phyloP scores from a whole-genome alignment of 208 protist genomes.

The Crithidia mellificae region DNA sequence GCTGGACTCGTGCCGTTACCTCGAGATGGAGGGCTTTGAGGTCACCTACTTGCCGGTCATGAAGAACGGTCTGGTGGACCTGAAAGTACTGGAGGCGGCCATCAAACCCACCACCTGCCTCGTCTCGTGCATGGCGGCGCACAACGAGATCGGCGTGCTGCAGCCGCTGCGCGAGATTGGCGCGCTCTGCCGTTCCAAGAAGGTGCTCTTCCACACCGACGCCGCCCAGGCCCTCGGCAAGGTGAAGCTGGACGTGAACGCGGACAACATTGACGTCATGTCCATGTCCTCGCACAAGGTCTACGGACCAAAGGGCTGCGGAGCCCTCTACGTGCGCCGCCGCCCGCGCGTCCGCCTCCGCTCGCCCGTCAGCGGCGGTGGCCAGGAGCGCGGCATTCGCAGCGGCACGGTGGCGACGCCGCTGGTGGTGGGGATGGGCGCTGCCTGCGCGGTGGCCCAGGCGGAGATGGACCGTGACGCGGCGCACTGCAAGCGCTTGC shows the following conservation, averaged over 20 bases:
- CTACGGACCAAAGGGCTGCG: slow-evolving; percentile 97
- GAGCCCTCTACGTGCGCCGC: slow-evolving; percentile 87
- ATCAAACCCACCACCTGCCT: slow-evolving; percentile 95
- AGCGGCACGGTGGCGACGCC: slow-evolving; percentile 95
- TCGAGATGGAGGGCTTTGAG: slow-evolving; percentile 96
- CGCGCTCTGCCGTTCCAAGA: slow-evolving; percentile 92
- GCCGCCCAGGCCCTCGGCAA: slow-evolving; percentile 98
- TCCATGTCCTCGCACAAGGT: slow-evolving; percentile 99
- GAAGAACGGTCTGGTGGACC: slow-evolving; percentile 96
- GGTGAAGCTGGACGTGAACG: slow-evolving; percentile 97
- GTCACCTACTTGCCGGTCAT: slow-evolving; percentile 98
- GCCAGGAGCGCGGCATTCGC: slow-evolving; percentile 97
- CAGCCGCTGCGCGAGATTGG: slow-evolving; percentile 97
- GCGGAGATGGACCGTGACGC: slow-evolving; percentile 95
- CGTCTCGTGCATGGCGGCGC: slow-evolving; percentile 98
- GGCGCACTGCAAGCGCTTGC: slow-evolving; percentile 81
- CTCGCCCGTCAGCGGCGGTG: slow-evolving; percentile 98
- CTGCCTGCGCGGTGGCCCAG: slow-evolving; percentile 87
- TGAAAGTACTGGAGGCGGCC: slow-evolving; percentile 90
- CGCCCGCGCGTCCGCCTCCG: slow-evolving; percentile 96
- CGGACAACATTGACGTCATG: slow-evolving; percentile 97
- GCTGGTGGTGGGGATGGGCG: slow-evolving; percentile 94
- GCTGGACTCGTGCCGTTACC: slow-evolving; percentile 97
- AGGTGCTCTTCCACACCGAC: slow-evolving; percentile 98
- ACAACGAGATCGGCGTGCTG: slow-evolving; percentile 99